Conservation (phyloP, 176 grass and related monocot species). For the Oryza australiensis region DNA sequence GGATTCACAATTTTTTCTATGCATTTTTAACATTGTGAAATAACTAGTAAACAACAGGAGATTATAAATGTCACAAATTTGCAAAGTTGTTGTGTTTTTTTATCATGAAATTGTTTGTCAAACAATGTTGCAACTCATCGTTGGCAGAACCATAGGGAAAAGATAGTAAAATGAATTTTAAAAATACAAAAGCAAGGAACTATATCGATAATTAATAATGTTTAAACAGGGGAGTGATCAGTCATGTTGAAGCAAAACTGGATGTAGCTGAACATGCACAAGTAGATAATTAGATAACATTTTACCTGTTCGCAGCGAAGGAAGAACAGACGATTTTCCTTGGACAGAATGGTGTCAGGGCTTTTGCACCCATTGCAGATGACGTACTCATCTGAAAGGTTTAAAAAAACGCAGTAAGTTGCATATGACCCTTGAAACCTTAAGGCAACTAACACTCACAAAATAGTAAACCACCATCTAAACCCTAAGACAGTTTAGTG, state of each 20-base stretch:
- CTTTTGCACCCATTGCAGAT: constrained; percentile 95
- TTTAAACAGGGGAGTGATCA: background rate
- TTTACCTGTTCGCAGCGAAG: constrained; percentile 88
- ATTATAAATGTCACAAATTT: background rate
- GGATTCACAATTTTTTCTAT: too few species aligned
- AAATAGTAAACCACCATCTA: background rate
- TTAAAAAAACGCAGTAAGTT: background rate
- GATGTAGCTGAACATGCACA: background rate
- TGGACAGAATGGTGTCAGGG: constrained; percentile 76
- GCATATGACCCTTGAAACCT: background rate
- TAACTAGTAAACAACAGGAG: background rate
- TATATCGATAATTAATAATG: background rate
- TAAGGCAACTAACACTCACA: background rate
- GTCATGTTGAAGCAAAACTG: background rate
- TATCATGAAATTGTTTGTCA: constrained; percentile 29
- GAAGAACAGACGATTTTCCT: constrained; percentile 87
- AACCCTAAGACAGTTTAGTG: background rate
- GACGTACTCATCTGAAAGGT: constrained; percentile 70
- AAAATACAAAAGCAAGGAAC: background rate
- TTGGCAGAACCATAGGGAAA: background rate
- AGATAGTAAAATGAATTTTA: background rate
- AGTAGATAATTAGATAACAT: background rate
- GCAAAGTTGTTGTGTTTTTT: constrained; percentile 16
- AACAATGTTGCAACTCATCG: constrained; percentile 52
- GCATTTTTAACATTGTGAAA: background rate